These are phyloP conservation scores for Trametes cinnabarina DNA, from an alignment of 768 basidiomycete species.

Conservation along the genomic window DNA sequence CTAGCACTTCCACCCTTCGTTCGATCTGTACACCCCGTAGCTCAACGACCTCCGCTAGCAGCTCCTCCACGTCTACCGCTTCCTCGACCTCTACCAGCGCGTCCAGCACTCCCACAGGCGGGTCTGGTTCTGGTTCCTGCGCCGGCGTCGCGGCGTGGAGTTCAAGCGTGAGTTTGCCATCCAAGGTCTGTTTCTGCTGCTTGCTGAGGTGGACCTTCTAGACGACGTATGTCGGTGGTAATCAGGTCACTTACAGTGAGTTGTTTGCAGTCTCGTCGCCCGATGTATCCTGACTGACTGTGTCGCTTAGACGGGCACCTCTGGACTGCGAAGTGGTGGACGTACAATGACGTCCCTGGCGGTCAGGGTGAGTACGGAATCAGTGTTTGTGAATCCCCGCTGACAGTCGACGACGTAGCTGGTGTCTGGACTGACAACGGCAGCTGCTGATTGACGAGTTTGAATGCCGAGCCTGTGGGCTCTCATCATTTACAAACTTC, in stretches of 20 bases:
- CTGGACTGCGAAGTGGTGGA: conserved; percentile 68
- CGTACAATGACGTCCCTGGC: conserved; percentile 55
- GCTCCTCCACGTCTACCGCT: conserved; percentile 14
- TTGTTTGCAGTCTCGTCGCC: neutral
- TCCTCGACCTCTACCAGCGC: conserved; percentile 28
- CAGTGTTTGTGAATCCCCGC: neutral
- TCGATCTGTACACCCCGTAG: conserved; percentile 20
- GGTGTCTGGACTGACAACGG: conserved; percentile 55
- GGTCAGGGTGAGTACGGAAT: conserved; percentile 39
- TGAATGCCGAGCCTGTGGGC: neutral
- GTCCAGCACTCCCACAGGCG: conserved; percentile 4
- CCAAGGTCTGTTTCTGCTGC: neutral
- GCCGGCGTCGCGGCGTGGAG: conserved; percentile 49
- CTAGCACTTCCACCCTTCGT: conserved; percentile 16
- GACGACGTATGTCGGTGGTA: conserved; percentile 47
- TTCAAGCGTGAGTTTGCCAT: conserved; percentile 33
- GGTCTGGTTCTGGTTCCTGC: conserved; percentile 38
- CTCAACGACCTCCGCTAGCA: conserved; percentile 25
- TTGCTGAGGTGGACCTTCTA: conserved; percentile 17
- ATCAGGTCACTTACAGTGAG: conserved; percentile 46
- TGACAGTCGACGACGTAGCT: conserved; percentile 30
- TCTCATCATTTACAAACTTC: neutral
- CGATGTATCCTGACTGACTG: neutral
- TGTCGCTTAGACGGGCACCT: conserved; percentile 42
- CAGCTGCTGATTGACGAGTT: conserved; percentile 35